phyloP scores from a whole-genome alignment of 495 filamentous ascomycete species.

The Penicillium roqueforti region DNA sequence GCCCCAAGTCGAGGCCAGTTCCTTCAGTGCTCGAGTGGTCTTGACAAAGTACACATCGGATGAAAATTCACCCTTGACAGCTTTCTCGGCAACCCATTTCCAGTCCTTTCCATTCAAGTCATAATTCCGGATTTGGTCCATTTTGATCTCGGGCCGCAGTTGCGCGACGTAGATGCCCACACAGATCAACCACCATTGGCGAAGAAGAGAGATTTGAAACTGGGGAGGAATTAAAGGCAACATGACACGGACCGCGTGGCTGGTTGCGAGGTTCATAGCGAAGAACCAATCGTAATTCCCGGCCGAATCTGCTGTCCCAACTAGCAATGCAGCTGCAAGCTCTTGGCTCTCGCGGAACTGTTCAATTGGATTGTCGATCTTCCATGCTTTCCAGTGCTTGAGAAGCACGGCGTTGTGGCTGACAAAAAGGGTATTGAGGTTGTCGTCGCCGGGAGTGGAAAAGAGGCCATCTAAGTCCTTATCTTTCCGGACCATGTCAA shows the following conservation, averaged over 20 bases:
- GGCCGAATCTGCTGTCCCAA: slow-evolving; percentile 47
- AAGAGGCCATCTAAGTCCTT: slow-evolving; percentile 54
- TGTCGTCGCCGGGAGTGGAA: slow-evolving; percentile 51
- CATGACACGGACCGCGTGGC: slow-evolving; percentile 80
- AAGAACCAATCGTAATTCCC: slow-evolving; percentile 77
- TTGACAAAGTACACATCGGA: slow-evolving; percentile 83
- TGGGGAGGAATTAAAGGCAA: slow-evolving; percentile 71
- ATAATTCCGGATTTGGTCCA: slow-evolving; percentile 56
- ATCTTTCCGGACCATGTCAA: slow-evolving; percentile 54
- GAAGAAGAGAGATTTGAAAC: slow-evolving; percentile 67
- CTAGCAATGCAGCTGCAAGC: slow-evolving; percentile 67
- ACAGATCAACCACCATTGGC: slow-evolving; percentile 85
- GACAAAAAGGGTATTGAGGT: slow-evolving; percentile 64
- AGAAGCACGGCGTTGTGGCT: slow-evolving; percentile 65
- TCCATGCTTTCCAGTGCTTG: slow-evolving; percentile 87
- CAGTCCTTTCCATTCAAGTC: slow-evolving; percentile 64
- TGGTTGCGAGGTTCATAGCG: slow-evolving; percentile 74
- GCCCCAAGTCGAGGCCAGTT: slow-evolving; percentile 75
- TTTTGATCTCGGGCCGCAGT: slow-evolving; percentile 63
- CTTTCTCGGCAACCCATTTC: slow-evolving; percentile 67
- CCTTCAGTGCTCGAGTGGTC: slow-evolving; percentile 69
- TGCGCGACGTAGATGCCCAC: slow-evolving; percentile 73
- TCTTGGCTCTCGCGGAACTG: slow-evolving; percentile 77
- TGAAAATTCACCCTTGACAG: slow-evolving; percentile 58
- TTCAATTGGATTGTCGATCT: slow-evolving; percentile 55